These are phyloP conservation scores for Pholiota conissans DNA, from an alignment of 768 basidiomycete species.

Conservation along the genomic window DNA sequence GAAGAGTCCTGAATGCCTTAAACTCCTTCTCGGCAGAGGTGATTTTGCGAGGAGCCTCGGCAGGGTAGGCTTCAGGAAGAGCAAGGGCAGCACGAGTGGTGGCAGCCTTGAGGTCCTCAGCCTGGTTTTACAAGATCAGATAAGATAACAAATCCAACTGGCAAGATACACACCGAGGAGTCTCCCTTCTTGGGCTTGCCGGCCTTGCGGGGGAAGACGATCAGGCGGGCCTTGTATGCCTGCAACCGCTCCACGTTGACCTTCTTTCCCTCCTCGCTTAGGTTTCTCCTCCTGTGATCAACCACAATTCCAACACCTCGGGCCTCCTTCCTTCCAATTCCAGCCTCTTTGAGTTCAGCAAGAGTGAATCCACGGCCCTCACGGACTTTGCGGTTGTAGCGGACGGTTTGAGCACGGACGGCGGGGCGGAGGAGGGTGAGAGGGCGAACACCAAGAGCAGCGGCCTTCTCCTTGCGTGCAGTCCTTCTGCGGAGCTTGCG, in stretches of 20 bases:
- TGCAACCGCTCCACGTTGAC: conserved; percentile 93
- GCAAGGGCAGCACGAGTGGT: conserved; percentile 70
- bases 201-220: conserved; percentile 96
- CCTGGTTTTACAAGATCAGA: conserved; percentile 41
- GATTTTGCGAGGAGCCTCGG: conserved; percentile 91
- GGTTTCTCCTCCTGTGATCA: conserved; percentile 94
- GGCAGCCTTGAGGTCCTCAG: conserved; percentile 76
- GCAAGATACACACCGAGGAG: conserved; percentile 65
- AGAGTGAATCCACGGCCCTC: conserved; percentile 97
- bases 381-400: conserved; percentile 97
- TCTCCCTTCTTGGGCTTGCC: conserved; percentile 96
- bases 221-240: conserved; percentile 89
- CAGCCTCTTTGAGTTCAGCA: conserved; percentile 93
- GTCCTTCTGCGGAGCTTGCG: conserved; percentile 94
- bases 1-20: conserved; percentile 87
- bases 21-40: conserved; percentile 87
- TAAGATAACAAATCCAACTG: neutral
- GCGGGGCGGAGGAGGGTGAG: conserved; percentile 92
- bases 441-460: conserved; percentile 89
- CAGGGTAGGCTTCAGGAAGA: conserved; percentile 64
- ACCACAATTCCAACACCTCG: conserved; percentile 91
- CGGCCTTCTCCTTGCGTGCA: conserved; percentile 90
- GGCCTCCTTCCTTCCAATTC: conserved; percentile 92
- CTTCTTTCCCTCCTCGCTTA: conserved; percentile 95
- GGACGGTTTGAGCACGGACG: conserved; percentile 93